Evolutionary conservation across 1,284 basidiomycete species (phyloP).

Genomic region (Pyrrhoderma lamaoense): DNA sequence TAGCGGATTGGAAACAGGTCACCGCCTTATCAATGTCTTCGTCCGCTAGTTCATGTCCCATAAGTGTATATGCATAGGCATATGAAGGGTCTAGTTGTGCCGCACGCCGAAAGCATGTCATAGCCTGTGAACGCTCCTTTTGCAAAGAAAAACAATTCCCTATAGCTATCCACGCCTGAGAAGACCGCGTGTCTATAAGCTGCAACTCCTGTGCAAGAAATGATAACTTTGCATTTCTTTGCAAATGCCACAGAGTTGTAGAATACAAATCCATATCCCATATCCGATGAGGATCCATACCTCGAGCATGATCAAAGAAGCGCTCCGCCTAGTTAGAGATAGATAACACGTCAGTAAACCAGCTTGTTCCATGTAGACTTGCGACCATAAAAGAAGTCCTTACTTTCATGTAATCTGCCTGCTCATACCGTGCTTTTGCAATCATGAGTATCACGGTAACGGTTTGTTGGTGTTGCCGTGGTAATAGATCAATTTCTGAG

Average conservation of each 20-base stretch:
- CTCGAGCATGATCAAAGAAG: conserved; percentile 74
- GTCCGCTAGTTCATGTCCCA: conserved; percentile 90
- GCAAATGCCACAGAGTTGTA: conserved; percentile 89
- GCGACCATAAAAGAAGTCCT: conserved; percentile 32
- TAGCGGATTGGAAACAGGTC: conserved; percentile 81
- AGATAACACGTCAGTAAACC: not conserved
- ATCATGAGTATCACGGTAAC: conserved; percentile 75
- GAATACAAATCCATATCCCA: conserved; percentile 93
- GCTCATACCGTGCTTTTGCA: conserved; percentile 82
- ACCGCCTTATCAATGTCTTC: conserved; percentile 89
- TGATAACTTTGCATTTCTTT: conserved; percentile 73
- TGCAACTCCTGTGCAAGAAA: conserved; percentile 87
- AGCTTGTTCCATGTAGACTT: no score
- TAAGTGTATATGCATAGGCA: conserved; percentile 89
- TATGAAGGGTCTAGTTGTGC: conserved; percentile 76
- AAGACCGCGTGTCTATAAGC: conserved; percentile 67
- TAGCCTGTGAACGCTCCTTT: conserved; percentile 83
- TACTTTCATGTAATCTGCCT: conserved; percentile 80
- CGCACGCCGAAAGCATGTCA: conserved; percentile 88
- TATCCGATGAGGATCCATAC: conserved; percentile 77
- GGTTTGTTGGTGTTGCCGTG: conserved; percentile 66
- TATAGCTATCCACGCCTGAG: conserved; percentile 92
- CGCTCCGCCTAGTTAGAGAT: conserved; percentile 59
- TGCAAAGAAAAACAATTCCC: conserved; percentile 91
- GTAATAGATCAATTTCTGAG: conserved; percentile 68